Percentiles rank a stretch among this genome's conserved stretches.
phyloP scores from a whole-genome alignment of 2,329 filamentous ascomycete genomes.

The Alternaria arbusti region DNA sequence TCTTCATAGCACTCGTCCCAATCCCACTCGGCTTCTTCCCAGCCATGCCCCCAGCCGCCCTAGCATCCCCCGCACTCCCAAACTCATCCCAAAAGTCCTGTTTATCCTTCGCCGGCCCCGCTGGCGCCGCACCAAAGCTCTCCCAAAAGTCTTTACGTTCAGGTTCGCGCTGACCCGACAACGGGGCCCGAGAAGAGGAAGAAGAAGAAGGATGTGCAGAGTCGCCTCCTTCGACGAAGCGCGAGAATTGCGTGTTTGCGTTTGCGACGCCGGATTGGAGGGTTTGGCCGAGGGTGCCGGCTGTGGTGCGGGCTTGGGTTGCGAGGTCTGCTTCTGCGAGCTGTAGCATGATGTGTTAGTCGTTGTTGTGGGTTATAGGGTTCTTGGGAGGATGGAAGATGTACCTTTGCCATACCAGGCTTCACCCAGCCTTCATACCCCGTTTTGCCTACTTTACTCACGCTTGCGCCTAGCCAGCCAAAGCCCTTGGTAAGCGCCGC shows the following conservation, averaged over 20 bases:
- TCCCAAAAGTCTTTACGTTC: constrained; percentile 67
- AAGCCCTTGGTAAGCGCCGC: constrained; percentile 90
- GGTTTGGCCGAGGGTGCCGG: constrained; percentile 63
- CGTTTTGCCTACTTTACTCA: constrained; percentile 87
- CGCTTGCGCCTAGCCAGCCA: constrained; percentile 88
- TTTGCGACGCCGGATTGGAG: constrained; percentile 71
- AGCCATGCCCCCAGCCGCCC: constrained; percentile 20
- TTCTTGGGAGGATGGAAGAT: constrained; percentile 20
- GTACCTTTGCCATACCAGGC: constrained; percentile 86
- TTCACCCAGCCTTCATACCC: constrained; percentile 92
- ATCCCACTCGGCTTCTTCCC: constrained; percentile 57
- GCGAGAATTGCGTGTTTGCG: constrained; percentile 80
- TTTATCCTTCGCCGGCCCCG: constrained; percentile 56
- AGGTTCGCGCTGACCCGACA: constrained; percentile 54
- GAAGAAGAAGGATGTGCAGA: constrained; percentile 8
- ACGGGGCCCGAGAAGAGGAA: constrained; percentile 6
- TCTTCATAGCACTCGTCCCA: constrained; percentile 70
- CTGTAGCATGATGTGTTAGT: constrained; percentile 53
- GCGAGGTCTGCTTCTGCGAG: constrained; percentile 71
- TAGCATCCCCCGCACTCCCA: constrained; percentile 40
- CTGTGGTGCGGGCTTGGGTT: constrained; percentile 65
- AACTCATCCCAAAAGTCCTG: constrained; percentile 62
- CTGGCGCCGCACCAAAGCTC: constrained; percentile 72
- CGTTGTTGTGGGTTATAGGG: not conserved
- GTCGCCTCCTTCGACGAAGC: constrained; percentile 86